A percentile compares a stretch with the other conserved stretches of the same genome.
phyloP scores from a whole-genome alignment of 768 basidiomycete species.

The Panaeolus cyanescens region DNA sequence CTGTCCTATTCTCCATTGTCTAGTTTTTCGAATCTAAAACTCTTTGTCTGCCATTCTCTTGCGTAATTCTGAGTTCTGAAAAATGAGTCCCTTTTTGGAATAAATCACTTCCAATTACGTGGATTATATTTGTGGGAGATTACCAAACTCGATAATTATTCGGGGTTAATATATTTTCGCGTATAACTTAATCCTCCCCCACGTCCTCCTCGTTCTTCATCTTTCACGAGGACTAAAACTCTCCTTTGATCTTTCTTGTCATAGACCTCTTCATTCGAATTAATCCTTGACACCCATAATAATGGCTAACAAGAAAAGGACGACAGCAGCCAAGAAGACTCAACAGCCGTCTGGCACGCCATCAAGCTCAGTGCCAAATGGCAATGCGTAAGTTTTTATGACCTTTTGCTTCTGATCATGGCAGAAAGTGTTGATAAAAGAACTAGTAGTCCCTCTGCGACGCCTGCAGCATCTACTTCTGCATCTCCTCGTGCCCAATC shows the following conservation, averaged over 20 bases:
- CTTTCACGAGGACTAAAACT: neutral
- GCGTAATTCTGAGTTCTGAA: too few relatives aligned
- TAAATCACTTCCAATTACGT: neutral
- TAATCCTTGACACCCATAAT: neutral
- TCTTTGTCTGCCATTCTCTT: too few relatives aligned
- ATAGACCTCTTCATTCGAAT: neutral
- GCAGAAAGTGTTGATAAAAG: neutral
- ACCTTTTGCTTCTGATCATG: neutral
- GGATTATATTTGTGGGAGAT: neutral
- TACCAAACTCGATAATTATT: neutral
- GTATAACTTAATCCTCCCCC: conserved; percentile 1
- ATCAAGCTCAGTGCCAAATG: neutral
- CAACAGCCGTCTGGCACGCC: neutral
- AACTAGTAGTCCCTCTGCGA: neutral
- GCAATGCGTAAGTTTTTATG: neutral
- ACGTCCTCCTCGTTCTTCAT: conserved; percentile 1
- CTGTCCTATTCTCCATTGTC: too few relatives aligned
- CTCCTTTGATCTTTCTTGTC: neutral
- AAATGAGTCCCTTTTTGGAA: too few relatives aligned
- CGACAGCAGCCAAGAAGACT: neutral
- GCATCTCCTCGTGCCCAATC: conserved; percentile 15
- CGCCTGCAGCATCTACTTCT: neutral
- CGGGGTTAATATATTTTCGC: neutral
- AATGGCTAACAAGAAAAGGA: neutral
- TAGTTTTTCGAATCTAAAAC: too few relatives aligned